Conservation (phyloP, 2,329 filamentous ascomycete species). For the Colletotrichum magnum region DNA sequence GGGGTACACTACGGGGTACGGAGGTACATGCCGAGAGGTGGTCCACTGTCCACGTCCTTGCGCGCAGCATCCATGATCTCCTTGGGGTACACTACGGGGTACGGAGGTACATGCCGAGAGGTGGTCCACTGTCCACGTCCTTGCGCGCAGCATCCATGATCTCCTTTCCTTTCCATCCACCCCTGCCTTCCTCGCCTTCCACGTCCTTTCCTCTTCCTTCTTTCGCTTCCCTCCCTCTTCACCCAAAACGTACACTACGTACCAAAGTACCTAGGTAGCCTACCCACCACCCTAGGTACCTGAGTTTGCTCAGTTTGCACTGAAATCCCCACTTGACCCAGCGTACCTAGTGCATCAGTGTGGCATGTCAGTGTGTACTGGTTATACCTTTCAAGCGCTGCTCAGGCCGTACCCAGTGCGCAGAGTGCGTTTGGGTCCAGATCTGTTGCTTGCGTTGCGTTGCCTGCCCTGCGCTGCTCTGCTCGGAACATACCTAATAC, state of each 20-base stretch:
- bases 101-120: neutral
- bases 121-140: too few species aligned
- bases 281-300: too few species aligned
- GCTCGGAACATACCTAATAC: too few species aligned
- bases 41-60: too few species aligned
- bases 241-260: neutral
- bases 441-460: neutral
- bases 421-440: constrained; percentile 3
- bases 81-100: too few species aligned
- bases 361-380: constrained; percentile 3
- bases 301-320: too few species aligned
- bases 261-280: too few species aligned
- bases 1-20: too few species aligned
- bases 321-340: neutral
- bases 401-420: constrained; percentile 4
- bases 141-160: neutral
- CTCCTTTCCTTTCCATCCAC: neutral
- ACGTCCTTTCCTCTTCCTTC: constrained; percentile 23
- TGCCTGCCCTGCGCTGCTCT: too few species aligned
- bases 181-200: constrained; percentile 17
- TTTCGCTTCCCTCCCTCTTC: constrained; percentile 10
- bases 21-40: too few species aligned
- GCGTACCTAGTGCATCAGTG: neutral
- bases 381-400: constrained; percentile 1
- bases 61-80: too few species aligned